phyloP scores from a whole-genome alignment of 73 alveolate genomes.

The Uronychia binucleata region DNA sequence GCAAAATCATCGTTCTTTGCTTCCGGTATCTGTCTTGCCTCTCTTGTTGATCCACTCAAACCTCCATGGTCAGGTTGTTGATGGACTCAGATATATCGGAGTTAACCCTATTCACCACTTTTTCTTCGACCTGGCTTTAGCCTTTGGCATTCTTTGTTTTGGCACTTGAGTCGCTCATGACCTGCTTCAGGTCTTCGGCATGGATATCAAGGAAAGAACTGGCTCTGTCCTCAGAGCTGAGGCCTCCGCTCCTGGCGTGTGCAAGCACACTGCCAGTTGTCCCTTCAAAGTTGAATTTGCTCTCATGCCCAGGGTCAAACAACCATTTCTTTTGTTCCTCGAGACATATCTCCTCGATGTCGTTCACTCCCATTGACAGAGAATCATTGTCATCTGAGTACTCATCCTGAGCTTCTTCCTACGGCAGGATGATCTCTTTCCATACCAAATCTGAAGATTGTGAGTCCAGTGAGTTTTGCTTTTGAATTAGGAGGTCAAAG shows the following conservation, averaged over 20 bases:
- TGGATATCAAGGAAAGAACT: neutral
- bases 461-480: neutral
- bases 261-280: neutral
- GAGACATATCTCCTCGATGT: neutral
- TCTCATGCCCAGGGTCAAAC: neutral
- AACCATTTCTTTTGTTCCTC: neutral
- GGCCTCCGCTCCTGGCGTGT: neutral
- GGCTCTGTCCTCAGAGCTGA: neutral
- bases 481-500: slow-evolving; percentile 10
- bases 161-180: too few relatives aligned
- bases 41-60: too few relatives aligned
- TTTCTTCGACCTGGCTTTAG: too few relatives aligned
- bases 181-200: too few relatives aligned
- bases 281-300: too few relatives aligned
- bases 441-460: neutral
- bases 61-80: too few relatives aligned
- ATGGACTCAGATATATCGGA: too few relatives aligned
- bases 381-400: neutral
- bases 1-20: too few relatives aligned
- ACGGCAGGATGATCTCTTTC: neutral
- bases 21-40: too few relatives aligned
- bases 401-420: neutral
- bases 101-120: too few relatives aligned
- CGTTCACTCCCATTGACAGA: neutral
- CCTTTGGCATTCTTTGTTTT: too few relatives aligned